Evolutionary conservation across 2,329 filamentous ascomycete genomes (phyloP).

Genomic region (Colletotrichum sp.): DNA sequence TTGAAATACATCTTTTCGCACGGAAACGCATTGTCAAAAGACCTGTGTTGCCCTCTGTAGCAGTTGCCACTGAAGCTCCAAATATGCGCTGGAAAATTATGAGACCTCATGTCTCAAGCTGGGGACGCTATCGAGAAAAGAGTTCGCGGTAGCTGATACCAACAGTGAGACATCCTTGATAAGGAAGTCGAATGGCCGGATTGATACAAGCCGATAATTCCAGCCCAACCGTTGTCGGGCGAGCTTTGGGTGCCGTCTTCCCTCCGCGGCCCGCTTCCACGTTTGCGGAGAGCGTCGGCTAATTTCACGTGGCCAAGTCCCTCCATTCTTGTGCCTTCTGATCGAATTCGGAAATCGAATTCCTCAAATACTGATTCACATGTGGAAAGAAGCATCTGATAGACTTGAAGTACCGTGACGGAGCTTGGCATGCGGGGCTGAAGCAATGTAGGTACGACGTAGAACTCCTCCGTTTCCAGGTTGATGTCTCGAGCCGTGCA

Average conservation of each 20-base stretch:
- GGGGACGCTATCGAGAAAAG: not conserved
- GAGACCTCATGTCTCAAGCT: not conserved
- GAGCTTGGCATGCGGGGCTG: not conserved
- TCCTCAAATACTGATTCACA: not conserved
- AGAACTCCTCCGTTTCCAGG: no score
- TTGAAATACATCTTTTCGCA: rapidly evolving
- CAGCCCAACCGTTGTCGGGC: not conserved
- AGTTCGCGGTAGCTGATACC: not conserved
- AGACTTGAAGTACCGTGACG: not conserved
- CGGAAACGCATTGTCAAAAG: not conserved
- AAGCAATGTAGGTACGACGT: not conserved
- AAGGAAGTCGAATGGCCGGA: not conserved
- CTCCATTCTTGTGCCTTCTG: not conserved
- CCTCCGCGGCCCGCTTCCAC: not conserved
- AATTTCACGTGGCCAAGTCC: not conserved
- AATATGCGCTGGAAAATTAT: not conserved
- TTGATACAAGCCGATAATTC: not conserved
- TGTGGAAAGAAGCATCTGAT: not conserved
- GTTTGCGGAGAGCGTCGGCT: not conserved
- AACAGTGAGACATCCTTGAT: not conserved
- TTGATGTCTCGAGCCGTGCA: no score
- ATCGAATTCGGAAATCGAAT: not conserved
- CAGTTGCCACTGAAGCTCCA: not conserved
- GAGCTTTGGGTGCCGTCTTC: not conserved
- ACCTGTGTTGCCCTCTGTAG: rapidly evolving